These are phyloP conservation scores for Aegilops tauschii DNA, from an alignment of 176 grass and related monocot species.

Conservation along the genomic window DNA sequence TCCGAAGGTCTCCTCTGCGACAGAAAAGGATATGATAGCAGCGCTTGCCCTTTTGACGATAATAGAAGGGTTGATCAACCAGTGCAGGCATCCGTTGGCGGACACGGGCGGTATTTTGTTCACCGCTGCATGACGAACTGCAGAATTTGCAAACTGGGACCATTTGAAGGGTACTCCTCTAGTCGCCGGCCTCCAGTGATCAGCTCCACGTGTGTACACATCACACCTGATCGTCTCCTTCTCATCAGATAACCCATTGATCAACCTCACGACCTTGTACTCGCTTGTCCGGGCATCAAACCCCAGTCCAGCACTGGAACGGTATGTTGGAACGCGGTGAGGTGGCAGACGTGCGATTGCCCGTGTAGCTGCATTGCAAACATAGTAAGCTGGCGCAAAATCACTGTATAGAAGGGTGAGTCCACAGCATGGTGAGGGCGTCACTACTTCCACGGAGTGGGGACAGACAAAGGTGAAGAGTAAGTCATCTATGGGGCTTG, in stretches of 20 bases:
- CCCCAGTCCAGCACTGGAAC: neutral
- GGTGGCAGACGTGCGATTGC: neutral
- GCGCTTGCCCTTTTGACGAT: neutral
- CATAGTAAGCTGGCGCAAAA: neutral
- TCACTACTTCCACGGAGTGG: neutral
- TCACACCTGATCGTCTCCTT: neutral
- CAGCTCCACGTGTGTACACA: neutral
- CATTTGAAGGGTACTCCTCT: neutral
- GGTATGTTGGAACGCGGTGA: neutral
- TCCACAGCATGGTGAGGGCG: neutral
- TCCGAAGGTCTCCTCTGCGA: neutral
- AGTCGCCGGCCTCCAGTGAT: neutral
- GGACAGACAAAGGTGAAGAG: neutral
- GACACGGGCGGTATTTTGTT: neutral
- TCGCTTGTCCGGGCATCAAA: neutral
- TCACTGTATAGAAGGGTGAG: constrained; percentile 1
- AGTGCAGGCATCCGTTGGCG: neutral
- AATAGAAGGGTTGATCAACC: neutral
- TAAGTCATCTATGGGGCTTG: neutral
- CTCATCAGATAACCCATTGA: neutral
- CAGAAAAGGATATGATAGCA: neutral
- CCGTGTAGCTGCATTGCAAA: neutral
- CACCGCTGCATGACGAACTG: neutral
- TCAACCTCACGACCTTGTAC: neutral
- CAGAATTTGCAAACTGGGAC: neutral